These are phyloP conservation scores for Verticillium isaacii DNA, from an alignment of 2,329 filamentous ascomycete species.

Conservation along the genomic window DNA sequence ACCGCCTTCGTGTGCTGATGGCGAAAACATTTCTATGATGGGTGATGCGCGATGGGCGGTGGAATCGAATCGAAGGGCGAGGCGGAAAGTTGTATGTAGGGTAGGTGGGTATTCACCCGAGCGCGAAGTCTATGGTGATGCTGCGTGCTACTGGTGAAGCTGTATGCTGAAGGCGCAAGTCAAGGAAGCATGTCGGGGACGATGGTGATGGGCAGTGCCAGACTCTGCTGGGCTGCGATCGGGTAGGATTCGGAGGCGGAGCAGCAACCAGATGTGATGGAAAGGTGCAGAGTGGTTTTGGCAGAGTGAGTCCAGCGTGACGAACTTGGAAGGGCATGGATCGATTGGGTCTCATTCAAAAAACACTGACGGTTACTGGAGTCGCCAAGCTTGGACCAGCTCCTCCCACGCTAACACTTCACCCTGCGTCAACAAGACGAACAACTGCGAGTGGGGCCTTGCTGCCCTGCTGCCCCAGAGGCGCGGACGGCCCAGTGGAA, in stretches of 20 bases:
- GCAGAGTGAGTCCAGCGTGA: constrained; percentile 9
- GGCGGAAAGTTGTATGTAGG: neutral
- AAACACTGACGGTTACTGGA: constrained; percentile 19
- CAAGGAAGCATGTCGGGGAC: neutral
- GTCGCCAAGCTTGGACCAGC: constrained; percentile 30
- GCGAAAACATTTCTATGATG: constrained; percentile 51
- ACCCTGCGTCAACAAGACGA: constrained; percentile 1
- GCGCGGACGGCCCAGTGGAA: neutral
- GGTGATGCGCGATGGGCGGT: neutral
- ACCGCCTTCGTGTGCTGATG: constrained; percentile 45
- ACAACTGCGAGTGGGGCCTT: neutral
- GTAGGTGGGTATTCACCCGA: neutral
- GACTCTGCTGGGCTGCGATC: neutral
- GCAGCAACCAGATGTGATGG: neutral
- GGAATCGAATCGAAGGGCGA: neutral
- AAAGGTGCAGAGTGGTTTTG: neutral
- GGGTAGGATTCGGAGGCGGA: neutral
- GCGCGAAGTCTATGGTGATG: neutral
- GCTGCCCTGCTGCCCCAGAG: constrained; percentile 26
- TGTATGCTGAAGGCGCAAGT: neutral
- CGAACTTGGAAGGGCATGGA: constrained; percentile 8
- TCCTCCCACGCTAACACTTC: constrained; percentile 10
- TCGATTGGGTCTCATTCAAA: constrained; percentile 23
- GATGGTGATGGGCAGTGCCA: neutral
- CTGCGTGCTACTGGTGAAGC: neutral